phyloP scores from a whole-genome alignment of 2,329 filamentous ascomycete genomes.

The Colletotrichum australisinense region DNA sequence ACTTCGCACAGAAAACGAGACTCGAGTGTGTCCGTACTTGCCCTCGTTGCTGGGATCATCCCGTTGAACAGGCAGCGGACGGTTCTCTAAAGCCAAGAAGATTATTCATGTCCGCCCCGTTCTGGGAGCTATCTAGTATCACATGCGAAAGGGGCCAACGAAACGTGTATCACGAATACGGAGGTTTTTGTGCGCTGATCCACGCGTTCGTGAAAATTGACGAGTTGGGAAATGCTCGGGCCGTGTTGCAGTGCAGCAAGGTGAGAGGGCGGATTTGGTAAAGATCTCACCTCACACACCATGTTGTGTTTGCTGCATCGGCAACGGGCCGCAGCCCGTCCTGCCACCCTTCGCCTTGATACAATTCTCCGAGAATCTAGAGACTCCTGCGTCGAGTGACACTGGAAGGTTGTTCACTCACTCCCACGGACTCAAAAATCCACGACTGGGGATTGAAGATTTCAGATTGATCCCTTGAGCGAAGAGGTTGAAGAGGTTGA shows the following conservation, averaged over 20 bases:
- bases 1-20: neutral
- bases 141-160: neutral
- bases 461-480: neutral
- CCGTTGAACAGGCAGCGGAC: neutral
- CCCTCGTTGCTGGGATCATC: neutral
- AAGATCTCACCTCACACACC: neutral
- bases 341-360: neutral
- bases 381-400: neutral
- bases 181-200: neutral
- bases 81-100: neutral
- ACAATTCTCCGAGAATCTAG: neutral
- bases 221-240: neutral
- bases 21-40: neutral
- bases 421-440: neutral
- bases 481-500: neutral
- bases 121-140: neutral
- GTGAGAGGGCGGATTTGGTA: neutral
- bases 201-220: neutral
- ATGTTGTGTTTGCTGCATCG: neutral
- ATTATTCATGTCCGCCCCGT: neutral
- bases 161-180: neutral
- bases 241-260: neutral
- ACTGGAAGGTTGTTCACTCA: neutral
- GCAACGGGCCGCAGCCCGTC: neutral
- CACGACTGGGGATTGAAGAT: neutral